Base-by-base conservation (phyloP, 2,329 filamentous ascomycete genomes). In the Aspergillus fructus region DNA sequence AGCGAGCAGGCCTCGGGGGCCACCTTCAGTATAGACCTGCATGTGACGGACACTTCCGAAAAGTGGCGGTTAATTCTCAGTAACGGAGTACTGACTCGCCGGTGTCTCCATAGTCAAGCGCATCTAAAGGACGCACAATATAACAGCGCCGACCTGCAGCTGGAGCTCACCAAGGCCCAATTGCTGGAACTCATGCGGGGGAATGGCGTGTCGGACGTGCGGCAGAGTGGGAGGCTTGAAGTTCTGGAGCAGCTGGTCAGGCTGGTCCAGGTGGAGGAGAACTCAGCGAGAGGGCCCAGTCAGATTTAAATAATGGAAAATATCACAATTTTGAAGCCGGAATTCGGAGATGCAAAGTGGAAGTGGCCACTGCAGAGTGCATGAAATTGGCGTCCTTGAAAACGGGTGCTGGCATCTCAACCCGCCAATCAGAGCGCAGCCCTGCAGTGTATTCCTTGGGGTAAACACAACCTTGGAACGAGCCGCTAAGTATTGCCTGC, bases 41-140 rank as follows among this genome's bases (percentile, higher is more conserved):
- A 54, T 13, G 49, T 67, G 23, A 55, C 21, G 4, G 63, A 65
- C 42, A 19, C 42, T 17, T 30, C 52, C 6, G 19, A 62, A 33
- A 46, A 46, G 19, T 67, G 64, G 62, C 45, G 60, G 9, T 13
- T 67, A 24, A 67, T 60, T 45, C 37, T 66, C 9, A 66, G 55
- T 40, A 65, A 66, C 19, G 64, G 63, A 2, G 64, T 59, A n/a
- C 50, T 67, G 43, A 66, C 62, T 2, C 46, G 46, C 37, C 54
- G 59, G 9, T 21, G 9, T 15, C 42, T 53, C 5, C 30, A 53
- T 9, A 39, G 11, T 19, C 27, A 46, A 19, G n/a, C 42, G 6
- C 27, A 46, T 21, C 13, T 27, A 23, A 7, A 46, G 43, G 21
- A 46, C 9, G 23, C 43, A 13, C 21, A 13, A 13, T 42, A 47